Evolutionary conservation across 2,329 filamentous ascomycete genomes (phyloP).

Genomic region (Didymella arachidicola): DNA sequence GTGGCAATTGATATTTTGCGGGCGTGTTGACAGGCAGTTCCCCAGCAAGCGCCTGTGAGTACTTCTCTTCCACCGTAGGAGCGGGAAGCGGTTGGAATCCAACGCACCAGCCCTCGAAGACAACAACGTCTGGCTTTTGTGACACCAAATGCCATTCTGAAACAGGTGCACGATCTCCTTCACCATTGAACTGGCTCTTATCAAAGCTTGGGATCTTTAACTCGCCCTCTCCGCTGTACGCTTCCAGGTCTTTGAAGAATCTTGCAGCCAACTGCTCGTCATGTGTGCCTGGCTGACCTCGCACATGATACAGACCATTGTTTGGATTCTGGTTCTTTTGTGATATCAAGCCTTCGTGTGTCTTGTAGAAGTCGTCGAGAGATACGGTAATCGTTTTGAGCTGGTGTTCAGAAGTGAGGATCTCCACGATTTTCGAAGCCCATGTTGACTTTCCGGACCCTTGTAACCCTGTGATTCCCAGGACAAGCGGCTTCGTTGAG

Average conservation of each 20-base stretch:
- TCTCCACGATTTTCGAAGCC: slow-evolving; percentile 56
- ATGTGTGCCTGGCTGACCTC: slow-evolving; percentile 85
- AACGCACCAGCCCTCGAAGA: slow-evolving; percentile 92
- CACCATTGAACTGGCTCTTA: slow-evolving; percentile 78
- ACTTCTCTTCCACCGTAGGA: slow-evolving; percentile 62
- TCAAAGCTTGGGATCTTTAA: slow-evolving; percentile 79
- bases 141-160: slow-evolving; percentile 69
- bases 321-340: slow-evolving; percentile 70
- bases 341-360: slow-evolving; percentile 70
- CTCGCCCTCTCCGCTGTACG: slow-evolving; percentile 56
- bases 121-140: slow-evolving; percentile 67
- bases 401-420: slow-evolving; percentile 35
- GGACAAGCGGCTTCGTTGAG: slow-evolving; percentile 73
- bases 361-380: slow-evolving; percentile 87
- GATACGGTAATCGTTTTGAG: slow-evolving; percentile 45
- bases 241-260: slow-evolving; percentile 68
- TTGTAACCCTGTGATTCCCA: slow-evolving; percentile 91
- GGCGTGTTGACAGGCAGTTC: slow-evolving; percentile 55
- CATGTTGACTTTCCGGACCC: slow-evolving; percentile 93
- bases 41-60: slow-evolving; percentile 62
- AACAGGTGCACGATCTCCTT: slow-evolving; percentile 75
- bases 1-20: slow-evolving; percentile 62
- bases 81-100: slow-evolving; percentile 75
- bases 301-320: slow-evolving; percentile 80
- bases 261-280: slow-evolving; percentile 70